Conservation (phyloP, 208 protist genomes). For the Trypanosoma mega region DNA sequence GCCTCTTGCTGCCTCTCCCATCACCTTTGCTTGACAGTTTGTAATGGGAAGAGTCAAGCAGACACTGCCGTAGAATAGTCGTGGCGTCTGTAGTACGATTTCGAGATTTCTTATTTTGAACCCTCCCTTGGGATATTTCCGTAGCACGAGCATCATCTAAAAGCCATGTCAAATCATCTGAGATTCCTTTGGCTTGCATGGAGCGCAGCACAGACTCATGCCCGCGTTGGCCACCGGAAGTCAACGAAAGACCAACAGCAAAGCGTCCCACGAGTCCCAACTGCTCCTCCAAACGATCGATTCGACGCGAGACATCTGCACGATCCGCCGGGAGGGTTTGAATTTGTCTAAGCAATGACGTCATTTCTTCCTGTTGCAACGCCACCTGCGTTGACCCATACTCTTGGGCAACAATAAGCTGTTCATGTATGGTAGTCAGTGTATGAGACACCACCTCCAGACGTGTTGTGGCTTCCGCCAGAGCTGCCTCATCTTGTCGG, state of each 20-base stretch:
- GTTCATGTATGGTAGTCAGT: conserved; percentile 10
- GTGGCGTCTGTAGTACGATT: not conserved
- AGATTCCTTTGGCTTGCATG: not conserved
- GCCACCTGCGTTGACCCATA: not conserved
- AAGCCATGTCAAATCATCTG: conserved; percentile 17
- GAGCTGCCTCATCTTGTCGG: not conserved
- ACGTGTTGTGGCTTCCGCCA: not conserved
- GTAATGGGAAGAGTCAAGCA: conserved; percentile 13
- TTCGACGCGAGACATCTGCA: not conserved
- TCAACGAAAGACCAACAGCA: conserved; percentile 22
- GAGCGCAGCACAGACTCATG: conserved; percentile 15
- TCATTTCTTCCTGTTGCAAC: not conserved
- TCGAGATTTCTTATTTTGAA: not conserved
- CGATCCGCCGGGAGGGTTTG: not conserved
- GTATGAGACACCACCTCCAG: not conserved
- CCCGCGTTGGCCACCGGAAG: not conserved
- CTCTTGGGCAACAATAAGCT: conserved; percentile 8
- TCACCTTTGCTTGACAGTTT: not conserved
- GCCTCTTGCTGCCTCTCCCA: too few species aligned
- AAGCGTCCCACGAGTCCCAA: conserved; percentile 21
- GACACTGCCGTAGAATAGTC: conserved; percentile 9
- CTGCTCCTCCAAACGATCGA: conserved; percentile 12
- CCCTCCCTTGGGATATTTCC: not conserved
- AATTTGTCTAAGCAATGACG: not conserved
- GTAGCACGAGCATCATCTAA: not conserved